Evolutionary conservation across 108 stramenopile species (phyloP).

Genomic region (Seminavis robusta): DNA sequence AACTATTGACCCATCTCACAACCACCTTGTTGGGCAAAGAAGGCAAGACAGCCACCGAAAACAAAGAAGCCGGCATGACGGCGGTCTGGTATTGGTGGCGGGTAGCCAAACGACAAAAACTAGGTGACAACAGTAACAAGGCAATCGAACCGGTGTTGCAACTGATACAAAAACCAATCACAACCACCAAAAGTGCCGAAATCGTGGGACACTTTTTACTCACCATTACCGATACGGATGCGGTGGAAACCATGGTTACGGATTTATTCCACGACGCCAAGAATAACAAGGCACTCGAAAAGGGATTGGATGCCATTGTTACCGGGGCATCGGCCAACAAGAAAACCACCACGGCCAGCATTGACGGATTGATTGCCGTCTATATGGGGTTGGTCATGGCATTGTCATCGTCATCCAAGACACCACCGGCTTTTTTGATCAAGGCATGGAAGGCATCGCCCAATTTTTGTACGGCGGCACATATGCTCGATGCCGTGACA

Average conservation of each 20-base stretch:
- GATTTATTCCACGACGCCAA: conserved; percentile 40
- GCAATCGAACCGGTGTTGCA: conserved; percentile 41
- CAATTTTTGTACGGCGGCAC: conserved; percentile 32
- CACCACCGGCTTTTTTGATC: conserved; percentile 21
- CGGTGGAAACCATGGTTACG: conserved; percentile 38
- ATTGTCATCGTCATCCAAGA: conserved; percentile 17
- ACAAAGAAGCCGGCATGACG: conserved; percentile 38
- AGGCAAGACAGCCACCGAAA: conserved; percentile 34
- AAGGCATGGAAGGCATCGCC: conserved; percentile 63
- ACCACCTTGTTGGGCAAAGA: conserved; percentile 44
- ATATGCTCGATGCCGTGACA: conserved; percentile 38
- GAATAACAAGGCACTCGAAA: conserved; percentile 47
- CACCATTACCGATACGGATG: conserved; percentile 27
- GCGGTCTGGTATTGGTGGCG: conserved; percentile 63
- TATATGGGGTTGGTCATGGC: conserved; percentile 46
- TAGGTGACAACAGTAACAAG: conserved; percentile 1
- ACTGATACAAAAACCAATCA: conserved; percentile 45
- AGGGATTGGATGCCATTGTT: too few relatives aligned
- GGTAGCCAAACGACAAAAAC: conserved; percentile 30
- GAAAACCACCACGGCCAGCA: conserved; percentile 42
- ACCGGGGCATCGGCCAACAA: conserved; percentile 65
- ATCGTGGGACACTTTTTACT: conserved; percentile 12
- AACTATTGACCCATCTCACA: conserved; percentile 10
- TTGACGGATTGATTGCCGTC: conserved; percentile 60
- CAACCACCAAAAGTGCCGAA: conserved; percentile 45